These are phyloP conservation scores for Suaeda aralocaspica DNA, from an alignment of 148 eudicot species.

Conservation along the genomic window DNA sequence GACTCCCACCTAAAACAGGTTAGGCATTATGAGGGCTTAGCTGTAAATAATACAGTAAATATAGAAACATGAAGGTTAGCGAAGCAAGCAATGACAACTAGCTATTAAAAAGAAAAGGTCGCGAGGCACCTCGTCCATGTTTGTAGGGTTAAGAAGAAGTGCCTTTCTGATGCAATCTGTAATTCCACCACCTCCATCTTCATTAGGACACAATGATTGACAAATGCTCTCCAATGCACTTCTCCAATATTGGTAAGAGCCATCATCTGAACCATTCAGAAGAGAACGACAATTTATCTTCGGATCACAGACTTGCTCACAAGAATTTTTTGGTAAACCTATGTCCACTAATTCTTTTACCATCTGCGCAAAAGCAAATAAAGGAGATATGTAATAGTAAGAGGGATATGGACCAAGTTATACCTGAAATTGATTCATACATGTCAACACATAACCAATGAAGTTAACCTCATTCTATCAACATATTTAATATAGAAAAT, in stretches of 20 bases:
- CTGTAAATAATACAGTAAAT: too few species aligned
- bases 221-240: constrained; percentile 43
- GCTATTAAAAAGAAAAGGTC: background rate
- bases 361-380: constrained; percentile 32
- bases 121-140: constrained; percentile 35
- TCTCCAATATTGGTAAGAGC: constrained; percentile 41
- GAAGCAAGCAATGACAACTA: background rate
- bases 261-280: constrained; percentile 41
- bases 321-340: constrained; percentile 24
- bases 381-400: constrained; percentile 12
- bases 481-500: background rate
- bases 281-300: constrained; percentile 33
- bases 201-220: constrained; percentile 39
- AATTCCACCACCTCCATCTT: constrained; percentile 46
- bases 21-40: too few species aligned
- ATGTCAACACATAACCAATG: background rate
- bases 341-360: constrained; percentile 22
- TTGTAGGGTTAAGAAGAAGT: constrained; percentile 28
- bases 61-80: too few species aligned
- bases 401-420: constrained; percentile 15
- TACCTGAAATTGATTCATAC: background rate
- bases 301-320: constrained; percentile 34
- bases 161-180: constrained; percentile 38
- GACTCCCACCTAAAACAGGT: too few species aligned
- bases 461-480: background rate